phyloP scores from a whole-genome alignment of 768 basidiomycete species.

The Lentinula guzmanii region DNA sequence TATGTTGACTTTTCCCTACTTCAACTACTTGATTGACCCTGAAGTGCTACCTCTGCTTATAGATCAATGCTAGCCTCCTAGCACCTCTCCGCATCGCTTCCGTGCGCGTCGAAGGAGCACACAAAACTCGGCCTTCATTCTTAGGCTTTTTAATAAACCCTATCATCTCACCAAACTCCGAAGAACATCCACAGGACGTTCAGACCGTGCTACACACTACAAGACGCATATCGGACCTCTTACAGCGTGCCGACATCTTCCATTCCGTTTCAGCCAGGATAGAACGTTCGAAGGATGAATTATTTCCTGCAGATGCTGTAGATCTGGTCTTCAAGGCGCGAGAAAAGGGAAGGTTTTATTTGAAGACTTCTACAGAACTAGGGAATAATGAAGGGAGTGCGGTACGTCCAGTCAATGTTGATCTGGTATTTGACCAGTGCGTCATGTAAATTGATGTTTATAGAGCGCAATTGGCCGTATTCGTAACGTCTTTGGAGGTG shows the following conservation, averaged over 20 bases:
- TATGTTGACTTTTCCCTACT: conserved; percentile 23
- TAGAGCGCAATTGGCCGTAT: conserved; percentile 75
- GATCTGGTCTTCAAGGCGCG: conserved; percentile 76
- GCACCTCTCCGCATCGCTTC: conserved; percentile 62
- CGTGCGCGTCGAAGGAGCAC: conserved; percentile 78
- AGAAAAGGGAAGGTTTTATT: conserved; percentile 69
- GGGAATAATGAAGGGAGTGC: conserved; percentile 92
- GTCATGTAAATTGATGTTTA: not conserved
- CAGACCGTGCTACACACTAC: conserved; percentile 68
- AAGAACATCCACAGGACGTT: conserved; percentile 26
- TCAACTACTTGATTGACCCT: not conserved
- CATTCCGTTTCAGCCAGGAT: conserved; percentile 56
- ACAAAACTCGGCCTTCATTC: conserved; percentile 71
- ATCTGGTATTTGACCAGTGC: not conserved
- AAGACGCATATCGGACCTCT: conserved; percentile 54
- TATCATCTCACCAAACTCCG: conserved; percentile 22
- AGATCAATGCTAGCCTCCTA: not conserved
- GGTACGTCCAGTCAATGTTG: conserved; percentile 40
- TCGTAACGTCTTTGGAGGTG: conserved; percentile 87
- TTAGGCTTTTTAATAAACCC: conserved; percentile 76
- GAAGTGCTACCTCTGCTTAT: not conserved
- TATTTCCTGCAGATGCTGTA: conserved; percentile 56
- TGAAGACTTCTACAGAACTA: conserved; percentile 84
- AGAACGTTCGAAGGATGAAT: conserved; percentile 46
- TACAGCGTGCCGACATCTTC: conserved; percentile 78